Evolutionary conservation across 1,284 basidiomycete genomes (phyloP).

Genomic region (Ganoderma lucidum): DNA sequence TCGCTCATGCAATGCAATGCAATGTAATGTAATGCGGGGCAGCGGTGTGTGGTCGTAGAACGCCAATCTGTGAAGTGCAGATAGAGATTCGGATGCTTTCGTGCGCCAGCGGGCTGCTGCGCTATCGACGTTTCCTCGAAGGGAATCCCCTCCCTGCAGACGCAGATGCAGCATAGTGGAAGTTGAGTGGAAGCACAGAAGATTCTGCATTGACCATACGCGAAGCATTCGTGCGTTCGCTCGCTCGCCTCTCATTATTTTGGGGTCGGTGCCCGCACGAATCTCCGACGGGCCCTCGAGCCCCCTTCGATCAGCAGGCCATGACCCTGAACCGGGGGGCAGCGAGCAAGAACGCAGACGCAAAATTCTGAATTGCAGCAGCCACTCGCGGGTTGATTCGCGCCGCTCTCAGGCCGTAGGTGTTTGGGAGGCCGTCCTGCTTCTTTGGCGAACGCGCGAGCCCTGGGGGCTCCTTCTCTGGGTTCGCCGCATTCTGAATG

Average conservation of each 20-base stretch:
- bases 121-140: constrained; percentile 6
- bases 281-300: constrained; percentile 2
- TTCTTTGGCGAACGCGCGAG: constrained; percentile 4
- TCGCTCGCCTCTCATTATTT: not conserved
- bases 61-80: not conserved
- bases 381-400: constrained; percentile 1
- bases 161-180: not conserved
- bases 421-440: constrained; percentile 5
- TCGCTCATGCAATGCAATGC: not conserved
- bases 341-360: not conserved
- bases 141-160: not conserved
- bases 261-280: not conserved
- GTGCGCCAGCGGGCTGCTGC: not conserved
- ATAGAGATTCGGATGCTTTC: not conserved
- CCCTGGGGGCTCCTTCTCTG: not conserved
- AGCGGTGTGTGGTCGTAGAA: not conserved
- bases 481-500: not conserved
- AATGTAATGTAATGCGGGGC: not conserved
- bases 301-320: not conserved
- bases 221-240: not conserved
- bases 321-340: not conserved
- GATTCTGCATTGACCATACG: not conserved
- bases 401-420: constrained; percentile 13
- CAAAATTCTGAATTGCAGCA: not conserved
- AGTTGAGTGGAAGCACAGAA: not conserved